Evolutionary conservation across 1,284 basidiomycete genomes (phyloP), one percentile per base, ranked within the genome.

Genomic region (Apiotrichum montevideense): DNA sequence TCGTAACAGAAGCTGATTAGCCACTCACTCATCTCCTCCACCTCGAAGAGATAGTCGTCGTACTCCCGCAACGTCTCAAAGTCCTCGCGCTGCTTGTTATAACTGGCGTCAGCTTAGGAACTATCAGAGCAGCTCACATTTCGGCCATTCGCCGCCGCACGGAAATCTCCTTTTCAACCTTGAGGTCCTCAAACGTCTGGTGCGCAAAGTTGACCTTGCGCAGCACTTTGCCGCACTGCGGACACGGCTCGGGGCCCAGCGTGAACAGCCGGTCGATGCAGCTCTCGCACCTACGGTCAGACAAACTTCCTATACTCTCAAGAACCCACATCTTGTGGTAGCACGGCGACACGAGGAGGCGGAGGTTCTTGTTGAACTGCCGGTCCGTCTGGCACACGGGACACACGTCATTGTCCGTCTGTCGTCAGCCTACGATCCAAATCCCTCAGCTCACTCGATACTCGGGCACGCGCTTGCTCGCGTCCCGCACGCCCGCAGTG

Each of bases 231-330:
- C 83, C 84, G 75, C 96, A 99, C 60, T 90, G 87, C 10, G 96
- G 96, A 81, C 96, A 98, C 6, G 92, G 91, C 11, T 92, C 94
- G 1, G 96, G 95, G 4, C 96, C 95, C 2, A 98, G 83, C 1
- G 92, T 94, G 74, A 96, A 99, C 47, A 98, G 77, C 7, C 94
- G 85, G 75, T 98, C 96, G 69, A 99, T 97, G 74, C 96, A 99
- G 2, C 88, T 90, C 79, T 96, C 93, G 77, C 93, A 97, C 88
- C 91, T 94, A 66, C 11, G 32, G 53, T 49, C 41, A 56, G 58
- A 41, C 40, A n/a, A 32, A 15, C 41, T 6, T 14, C n/a, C 8
- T 39, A 8, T 13, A 39, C 8, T 13, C 6, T 42, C 9, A 6
- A 8, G 6, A 7, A 14, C 41, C 58, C 64, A 91, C 94, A 98